These are phyloP conservation scores for Taphrina communis DNA, from an alignment of 1,139 yeast species.

Conservation along the genomic window DNA sequence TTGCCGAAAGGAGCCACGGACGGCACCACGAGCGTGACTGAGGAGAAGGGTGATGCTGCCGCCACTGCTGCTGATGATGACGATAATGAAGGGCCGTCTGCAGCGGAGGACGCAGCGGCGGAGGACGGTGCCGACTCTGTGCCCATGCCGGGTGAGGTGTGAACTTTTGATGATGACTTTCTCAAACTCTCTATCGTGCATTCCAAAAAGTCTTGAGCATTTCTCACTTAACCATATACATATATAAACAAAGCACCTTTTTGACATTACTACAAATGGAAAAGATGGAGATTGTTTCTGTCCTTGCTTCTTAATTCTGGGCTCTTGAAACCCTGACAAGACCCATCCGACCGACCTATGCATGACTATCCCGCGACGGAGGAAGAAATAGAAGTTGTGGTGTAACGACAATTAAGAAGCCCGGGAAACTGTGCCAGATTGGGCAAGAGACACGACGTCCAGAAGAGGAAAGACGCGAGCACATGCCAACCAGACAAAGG, in stretches of 20 bases:
- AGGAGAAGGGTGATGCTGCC: conserved; percentile 4
- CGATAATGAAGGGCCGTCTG: conserved; percentile 16
- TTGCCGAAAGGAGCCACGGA: conserved; percentile 36
- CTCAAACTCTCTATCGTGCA: background rate
- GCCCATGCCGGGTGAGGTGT: conserved; percentile 25
- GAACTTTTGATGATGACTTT: background rate
- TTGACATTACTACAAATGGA: too few relatives aligned
- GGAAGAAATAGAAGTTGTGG: too few relatives aligned
- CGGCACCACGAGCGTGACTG: conserved; percentile 25
- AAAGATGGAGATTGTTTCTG: too few relatives aligned
- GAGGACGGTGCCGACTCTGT: conserved; percentile 13
- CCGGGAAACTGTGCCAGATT: too few relatives aligned
- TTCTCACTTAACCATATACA: conserved; percentile 1
- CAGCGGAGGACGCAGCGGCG: background rate
- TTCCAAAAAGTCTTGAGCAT: conserved; percentile 19
- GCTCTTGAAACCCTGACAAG: too few relatives aligned
- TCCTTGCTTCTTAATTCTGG: too few relatives aligned
- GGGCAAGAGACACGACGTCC: too few relatives aligned
- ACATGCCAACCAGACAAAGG: too few relatives aligned
- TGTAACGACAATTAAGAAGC: too few relatives aligned
- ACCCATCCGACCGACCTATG: too few relatives aligned
- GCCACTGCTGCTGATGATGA: background rate
- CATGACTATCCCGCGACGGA: too few relatives aligned
- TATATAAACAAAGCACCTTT: background rate
- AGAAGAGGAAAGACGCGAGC: too few relatives aligned